These are phyloP conservation scores for Inga oerstediana DNA, from an alignment of 306 rosid genomes.

Conservation along the genomic window DNA sequence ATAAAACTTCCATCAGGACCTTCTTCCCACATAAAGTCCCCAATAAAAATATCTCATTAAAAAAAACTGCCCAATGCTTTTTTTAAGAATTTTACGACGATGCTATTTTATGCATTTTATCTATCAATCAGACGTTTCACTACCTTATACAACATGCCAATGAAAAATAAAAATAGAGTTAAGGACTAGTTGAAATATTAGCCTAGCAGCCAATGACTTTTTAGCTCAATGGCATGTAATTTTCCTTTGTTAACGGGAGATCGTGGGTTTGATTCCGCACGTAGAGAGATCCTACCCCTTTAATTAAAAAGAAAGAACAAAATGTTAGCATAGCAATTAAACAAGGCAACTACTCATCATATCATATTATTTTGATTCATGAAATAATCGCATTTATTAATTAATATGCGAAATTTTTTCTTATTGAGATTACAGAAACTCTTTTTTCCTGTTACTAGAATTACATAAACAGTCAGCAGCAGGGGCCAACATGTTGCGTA, in stretches of 20 bases:
- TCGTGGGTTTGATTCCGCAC: no score
- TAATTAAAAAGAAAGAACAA: no score
- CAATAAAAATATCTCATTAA: constrained; percentile 1
- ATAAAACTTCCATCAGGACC: constrained; percentile 12
- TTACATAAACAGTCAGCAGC: constrained; percentile 6
- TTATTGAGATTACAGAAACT: constrained; percentile 4
- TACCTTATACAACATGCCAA: constrained; percentile 59
- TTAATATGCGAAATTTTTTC: constrained; percentile 5
- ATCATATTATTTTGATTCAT: constrained; percentile 26
- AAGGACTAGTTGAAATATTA: constrained; percentile 38
- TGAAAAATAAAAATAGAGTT: constrained; percentile 59
- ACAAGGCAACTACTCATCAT: constrained; percentile 29
- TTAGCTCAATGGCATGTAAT: no score
- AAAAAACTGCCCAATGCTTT: constrained; percentile 18
- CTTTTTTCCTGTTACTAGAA: constrained; percentile 17
- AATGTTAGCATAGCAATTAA: constrained; percentile 22
- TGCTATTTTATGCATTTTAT: constrained; percentile 31
- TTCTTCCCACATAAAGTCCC: constrained; percentile 26
- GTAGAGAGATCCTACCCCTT: no score
- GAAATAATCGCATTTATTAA: neutral
- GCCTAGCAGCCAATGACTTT: neutral
- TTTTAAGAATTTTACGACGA: constrained; percentile 37
- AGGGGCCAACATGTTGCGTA: neutral
- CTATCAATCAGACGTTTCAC: constrained; percentile 43
- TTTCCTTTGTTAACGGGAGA: no score